phyloP scores from a whole-genome alignment of 768 basidiomycete genomes.

The Trametes cubensis region DNA sequence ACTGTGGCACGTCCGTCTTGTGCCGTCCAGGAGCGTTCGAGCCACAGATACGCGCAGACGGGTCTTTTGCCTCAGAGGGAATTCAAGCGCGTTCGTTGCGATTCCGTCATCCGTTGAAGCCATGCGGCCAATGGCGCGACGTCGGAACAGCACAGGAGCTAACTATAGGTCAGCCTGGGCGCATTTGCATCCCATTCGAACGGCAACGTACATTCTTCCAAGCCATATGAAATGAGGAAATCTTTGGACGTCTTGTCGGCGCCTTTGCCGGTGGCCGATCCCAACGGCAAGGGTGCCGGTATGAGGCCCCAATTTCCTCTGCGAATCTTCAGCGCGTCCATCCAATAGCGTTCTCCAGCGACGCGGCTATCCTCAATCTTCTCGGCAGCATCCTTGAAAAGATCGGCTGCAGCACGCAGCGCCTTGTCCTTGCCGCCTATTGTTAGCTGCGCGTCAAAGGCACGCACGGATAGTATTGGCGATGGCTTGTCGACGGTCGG shows the following conservation, averaged over 20 bases:
- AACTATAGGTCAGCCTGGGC: conserved; percentile 7
- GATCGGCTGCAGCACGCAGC: conserved; percentile 67
- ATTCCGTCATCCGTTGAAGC: conserved; percentile 47
- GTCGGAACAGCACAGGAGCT: conserved; percentile 69
- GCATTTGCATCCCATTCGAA: background rate
- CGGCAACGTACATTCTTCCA: conserved; percentile 72
- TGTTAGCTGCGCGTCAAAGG: conserved; percentile 39
- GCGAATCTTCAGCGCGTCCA: conserved; percentile 76
- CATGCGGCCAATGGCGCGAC: conserved; percentile 71
- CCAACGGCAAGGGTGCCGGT: conserved; percentile 75
- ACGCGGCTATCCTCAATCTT: conserved; percentile 65
- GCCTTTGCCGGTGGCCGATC: conserved; percentile 72
- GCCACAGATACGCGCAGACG: conserved; percentile 64
- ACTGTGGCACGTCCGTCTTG: conserved; percentile 42
- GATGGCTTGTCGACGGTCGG: conserved; percentile 66
- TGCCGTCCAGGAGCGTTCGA: conserved; percentile 39
- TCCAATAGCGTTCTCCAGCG: conserved; percentile 77
- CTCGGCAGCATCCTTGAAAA: conserved; percentile 71
- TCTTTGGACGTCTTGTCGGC: conserved; percentile 82
- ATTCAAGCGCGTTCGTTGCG: conserved; percentile 48
- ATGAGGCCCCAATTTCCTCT: conserved; percentile 79
- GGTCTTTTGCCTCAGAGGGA: conserved; percentile 65
- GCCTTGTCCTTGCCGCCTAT: conserved; percentile 84
- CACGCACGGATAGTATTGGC: conserved; percentile 45
- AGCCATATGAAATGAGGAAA: conserved; percentile 76